Evolutionary conservation across 371 early-diverging fungal species (phyloP).

Genomic region (Haplosporangium sp.): DNA sequence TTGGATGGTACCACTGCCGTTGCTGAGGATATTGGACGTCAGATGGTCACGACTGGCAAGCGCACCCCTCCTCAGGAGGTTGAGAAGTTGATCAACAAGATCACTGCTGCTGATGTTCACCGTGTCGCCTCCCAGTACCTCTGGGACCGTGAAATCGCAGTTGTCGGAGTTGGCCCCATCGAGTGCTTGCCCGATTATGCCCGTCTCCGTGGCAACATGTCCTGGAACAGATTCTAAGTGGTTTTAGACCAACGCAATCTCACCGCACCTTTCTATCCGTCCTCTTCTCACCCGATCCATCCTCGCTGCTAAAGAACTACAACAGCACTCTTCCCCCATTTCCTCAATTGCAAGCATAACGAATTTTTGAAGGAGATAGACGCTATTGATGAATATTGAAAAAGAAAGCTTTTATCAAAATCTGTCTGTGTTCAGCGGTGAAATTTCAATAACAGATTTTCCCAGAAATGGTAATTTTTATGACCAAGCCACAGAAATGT

Average conservation of each 20-base stretch:
- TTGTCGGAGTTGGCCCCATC: conserved; percentile 93
- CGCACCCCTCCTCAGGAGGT: conserved; percentile 87
- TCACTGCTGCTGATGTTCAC: conserved; percentile 87
- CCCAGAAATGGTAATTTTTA: too few relatives aligned
- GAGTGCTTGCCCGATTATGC: conserved; percentile 91
- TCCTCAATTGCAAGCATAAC: neutral
- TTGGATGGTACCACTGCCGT: conserved; percentile 94
- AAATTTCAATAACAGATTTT: too few relatives aligned
- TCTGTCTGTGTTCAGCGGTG: neutral
- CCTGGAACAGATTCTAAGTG: conserved; percentile 69
- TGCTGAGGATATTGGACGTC: conserved; percentile 98
- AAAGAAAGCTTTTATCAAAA: neutral
- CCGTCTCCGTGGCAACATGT: conserved; percentile 85
- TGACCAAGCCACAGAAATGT: neutral
- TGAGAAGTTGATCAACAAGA: conserved; percentile 82
- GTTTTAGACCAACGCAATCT: too few relatives aligned
- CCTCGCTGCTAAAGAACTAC: too few relatives aligned
- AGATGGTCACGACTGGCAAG: conserved; percentile 91
- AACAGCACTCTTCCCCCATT: neutral
- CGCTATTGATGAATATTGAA: neutral
- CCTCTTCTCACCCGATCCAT: too few relatives aligned
- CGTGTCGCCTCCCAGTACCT: conserved; percentile 90
- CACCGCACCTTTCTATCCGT: too few relatives aligned
- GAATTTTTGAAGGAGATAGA: neutral
- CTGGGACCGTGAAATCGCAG: conserved; percentile 90